Conservation (phyloP, 768 basidiomycete genomes). For the Tubosaeta sp. region DNA sequence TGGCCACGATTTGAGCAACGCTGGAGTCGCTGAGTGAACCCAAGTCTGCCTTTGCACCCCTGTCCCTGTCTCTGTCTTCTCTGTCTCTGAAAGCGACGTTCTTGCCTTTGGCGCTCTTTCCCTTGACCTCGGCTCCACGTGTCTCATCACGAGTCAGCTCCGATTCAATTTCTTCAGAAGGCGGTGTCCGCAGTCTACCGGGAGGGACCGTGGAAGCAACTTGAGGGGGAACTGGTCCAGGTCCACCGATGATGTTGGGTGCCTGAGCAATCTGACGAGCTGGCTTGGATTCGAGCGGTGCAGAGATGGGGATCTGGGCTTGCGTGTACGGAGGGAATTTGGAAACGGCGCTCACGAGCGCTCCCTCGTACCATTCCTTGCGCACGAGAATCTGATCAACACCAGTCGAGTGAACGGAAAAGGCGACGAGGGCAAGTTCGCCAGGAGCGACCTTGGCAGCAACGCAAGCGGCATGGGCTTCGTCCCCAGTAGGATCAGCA, state of each 20-base stretch:
- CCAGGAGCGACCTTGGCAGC: conserved; percentile 75
- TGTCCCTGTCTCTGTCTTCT: conserved; percentile 43
- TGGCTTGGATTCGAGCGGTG: conserved; percentile 21
- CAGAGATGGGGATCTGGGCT: conserved; percentile 26
- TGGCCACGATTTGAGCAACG: conserved; percentile 56
- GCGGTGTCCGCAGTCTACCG: conserved; percentile 58
- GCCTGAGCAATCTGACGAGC: conserved; percentile 27
- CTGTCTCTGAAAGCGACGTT: conserved; percentile 62
- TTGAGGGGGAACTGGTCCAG: conserved; percentile 12
- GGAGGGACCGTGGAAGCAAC: conserved; percentile 27
- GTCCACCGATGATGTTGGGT: conserved; percentile 24
- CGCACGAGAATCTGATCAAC: conserved; percentile 86
- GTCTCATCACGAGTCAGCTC: conserved; percentile 60
- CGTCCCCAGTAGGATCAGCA: conserved; percentile 76
- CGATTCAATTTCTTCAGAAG: conserved; percentile 69
- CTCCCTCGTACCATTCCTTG: conserved; percentile 81
- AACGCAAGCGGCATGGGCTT: conserved; percentile 78
- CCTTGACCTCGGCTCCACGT: conserved; percentile 46
- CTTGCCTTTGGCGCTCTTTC: conserved; percentile 49
- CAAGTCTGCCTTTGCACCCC: conserved; percentile 22
- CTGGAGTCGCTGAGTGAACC: conserved; percentile 45
- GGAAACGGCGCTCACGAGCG: conserved; percentile 48
- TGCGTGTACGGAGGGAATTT: conserved; percentile 56
- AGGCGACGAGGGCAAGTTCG: conserved; percentile 77
- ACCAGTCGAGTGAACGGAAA: conserved; percentile 85